A percentile compares a stretch with the other conserved stretches of the same genome.
Conservation (phyloP, 306 rosid genomes). For the Clitoria ternatea region DNA sequence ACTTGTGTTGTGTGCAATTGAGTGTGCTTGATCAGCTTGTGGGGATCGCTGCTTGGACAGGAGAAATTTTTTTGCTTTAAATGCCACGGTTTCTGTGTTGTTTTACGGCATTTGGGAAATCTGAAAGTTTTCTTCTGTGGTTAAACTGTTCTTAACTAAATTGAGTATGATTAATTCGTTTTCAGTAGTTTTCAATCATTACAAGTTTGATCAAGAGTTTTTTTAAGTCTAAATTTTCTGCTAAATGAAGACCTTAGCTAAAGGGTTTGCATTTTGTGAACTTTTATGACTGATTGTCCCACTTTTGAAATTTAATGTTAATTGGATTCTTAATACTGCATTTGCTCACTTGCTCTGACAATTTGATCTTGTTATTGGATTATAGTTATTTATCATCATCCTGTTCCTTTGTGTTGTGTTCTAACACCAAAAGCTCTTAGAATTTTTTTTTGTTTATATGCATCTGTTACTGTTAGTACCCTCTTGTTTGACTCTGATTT, state of each 20-base stretch:
- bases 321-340: background rate
- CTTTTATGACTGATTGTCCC: background rate
- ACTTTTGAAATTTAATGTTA: conserved; percentile 7
- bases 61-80: conserved; percentile 7
- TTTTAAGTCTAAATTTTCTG: conserved; percentile 16
- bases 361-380: background rate
- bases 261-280: background rate
- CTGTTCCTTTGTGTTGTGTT: background rate
- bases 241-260: conserved; percentile 8
- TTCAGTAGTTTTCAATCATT: background rate
- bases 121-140: background rate
- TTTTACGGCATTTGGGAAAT: background rate
- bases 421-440: background rate
- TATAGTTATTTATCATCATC: background rate
- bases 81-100: background rate
- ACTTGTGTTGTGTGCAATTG: conserved; percentile 19
- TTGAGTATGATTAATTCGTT: conserved; percentile 12
- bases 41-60: conserved; percentile 11
- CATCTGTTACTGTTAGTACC: background rate
- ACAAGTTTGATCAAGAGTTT: conserved; percentile 2
- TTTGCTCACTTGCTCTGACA: conserved; percentile 5
- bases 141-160: conserved; percentile 12
- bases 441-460: background rate
- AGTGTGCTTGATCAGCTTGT: conserved; percentile 20
- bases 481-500: background rate